A percentile compares a stretch with the other conserved stretches of the same genome.
These are phyloP conservation scores for Neonectria ditissima DNA, from an alignment of 2,329 filamentous ascomycete genomes.

Conservation along the genomic window DNA sequence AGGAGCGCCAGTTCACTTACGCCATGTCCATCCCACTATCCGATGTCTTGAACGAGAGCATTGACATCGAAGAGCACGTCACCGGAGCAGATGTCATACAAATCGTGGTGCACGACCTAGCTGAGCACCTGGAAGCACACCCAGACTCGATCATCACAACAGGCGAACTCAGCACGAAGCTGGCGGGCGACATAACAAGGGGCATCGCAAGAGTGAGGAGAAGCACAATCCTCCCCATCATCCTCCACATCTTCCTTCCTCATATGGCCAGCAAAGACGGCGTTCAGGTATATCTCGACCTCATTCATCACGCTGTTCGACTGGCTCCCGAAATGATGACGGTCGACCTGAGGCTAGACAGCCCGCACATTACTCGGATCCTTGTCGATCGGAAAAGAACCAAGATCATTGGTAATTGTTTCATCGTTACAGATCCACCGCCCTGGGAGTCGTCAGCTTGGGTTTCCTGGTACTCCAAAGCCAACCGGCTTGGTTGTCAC, in stretches of 20 bases:
- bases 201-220: conserved; percentile 71
- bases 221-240: conserved; percentile 70
- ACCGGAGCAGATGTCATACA: conserved; percentile 77
- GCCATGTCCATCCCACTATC: conserved; percentile 72
- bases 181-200: conserved; percentile 66
- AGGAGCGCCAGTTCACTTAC: conserved; percentile 74
- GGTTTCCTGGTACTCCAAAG: conserved; percentile 68
- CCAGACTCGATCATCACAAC: conserved; percentile 31
- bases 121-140: conserved; percentile 29
- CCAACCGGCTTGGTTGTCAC: conserved; percentile 69
- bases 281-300: conserved; percentile 61
- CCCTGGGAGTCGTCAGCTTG: conserved; percentile 70
- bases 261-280: conserved; percentile 39
- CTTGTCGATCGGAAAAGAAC: conserved; percentile 64
- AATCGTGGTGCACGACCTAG: conserved; percentile 58
- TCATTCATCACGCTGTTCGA: conserved; percentile 70
- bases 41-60: conserved; percentile 62
- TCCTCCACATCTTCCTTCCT: conserved; percentile 61
- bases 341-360: conserved; percentile 69
- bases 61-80: conserved; percentile 74
- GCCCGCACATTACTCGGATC: conserved; percentile 62
- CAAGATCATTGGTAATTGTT: conserved; percentile 71
- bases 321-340: conserved; percentile 73
- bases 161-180: conserved; percentile 40
- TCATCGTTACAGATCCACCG: conserved; percentile 53